Evolutionary conservation across 495 filamentous ascomycete genomes (phyloP).

Genomic region (Lindgomyces ingoldianus): DNA sequence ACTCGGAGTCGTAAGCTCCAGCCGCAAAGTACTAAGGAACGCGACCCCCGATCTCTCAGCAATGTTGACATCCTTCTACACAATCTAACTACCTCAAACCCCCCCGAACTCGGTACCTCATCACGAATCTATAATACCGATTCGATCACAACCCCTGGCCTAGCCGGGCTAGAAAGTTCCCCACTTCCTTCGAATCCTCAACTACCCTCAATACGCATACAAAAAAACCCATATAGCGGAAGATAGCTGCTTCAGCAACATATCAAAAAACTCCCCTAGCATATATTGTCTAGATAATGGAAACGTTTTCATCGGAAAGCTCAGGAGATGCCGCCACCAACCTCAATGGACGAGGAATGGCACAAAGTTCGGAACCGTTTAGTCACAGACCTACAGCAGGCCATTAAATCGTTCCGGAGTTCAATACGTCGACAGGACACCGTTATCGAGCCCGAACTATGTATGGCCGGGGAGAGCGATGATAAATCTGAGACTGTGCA

Average conservation of each 20-base stretch:
- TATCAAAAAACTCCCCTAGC: not conserved
- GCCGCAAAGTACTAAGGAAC: no score
- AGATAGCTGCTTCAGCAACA: not conserved
- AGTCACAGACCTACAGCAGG: not conserved
- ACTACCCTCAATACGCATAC: no score
- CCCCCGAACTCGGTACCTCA: no score
- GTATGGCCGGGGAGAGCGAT: not conserved
- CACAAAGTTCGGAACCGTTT: not conserved
- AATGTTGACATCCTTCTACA: no score
- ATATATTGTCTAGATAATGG: not conserved
- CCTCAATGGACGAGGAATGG: not conserved
- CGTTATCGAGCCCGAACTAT: not conserved
- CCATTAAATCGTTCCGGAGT: not conserved
- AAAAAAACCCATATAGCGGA: no score
- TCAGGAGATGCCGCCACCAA: not conserved
- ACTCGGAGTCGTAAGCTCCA: no score
- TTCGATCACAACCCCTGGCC: no score
- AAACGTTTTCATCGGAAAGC: not conserved
- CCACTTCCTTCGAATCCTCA: no score
- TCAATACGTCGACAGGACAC: not conserved
- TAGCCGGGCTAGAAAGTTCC: no score
- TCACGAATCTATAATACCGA: no score
- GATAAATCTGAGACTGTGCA: not conserved
- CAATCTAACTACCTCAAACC: no score
- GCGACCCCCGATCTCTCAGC: no score